Base-by-base conservation (phyloP, 2,329 filamentous ascomycete species). In the Alternaria atra region DNA sequence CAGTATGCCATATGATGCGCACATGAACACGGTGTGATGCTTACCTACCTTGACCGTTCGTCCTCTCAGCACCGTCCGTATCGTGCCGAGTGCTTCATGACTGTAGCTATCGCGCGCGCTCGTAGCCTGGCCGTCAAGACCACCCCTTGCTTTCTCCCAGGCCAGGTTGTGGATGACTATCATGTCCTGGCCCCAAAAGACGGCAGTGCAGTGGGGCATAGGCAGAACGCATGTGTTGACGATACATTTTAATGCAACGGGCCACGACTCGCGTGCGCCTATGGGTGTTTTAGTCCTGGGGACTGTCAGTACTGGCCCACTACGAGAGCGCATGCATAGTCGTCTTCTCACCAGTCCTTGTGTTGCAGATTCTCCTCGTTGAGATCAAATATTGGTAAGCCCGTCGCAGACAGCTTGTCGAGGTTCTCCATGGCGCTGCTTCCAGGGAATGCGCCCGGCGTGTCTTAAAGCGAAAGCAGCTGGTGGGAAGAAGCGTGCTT, bases 121-220 rank as follows among this genome's bases (percentile, higher is more conserved):
- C 35, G 71, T 66, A 12, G 79, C 80, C 66, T 80, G 79, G 40
- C 74, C 75, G 32, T 74, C 66, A 3, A 75, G 58, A 12, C 72
- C 67, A 15, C 72, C 75, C 9, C 73, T 71, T 6, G 73, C 74
- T 51, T 76, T 77, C 13, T 64, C 70, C 81, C 81, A 83, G 5
- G 77, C 76, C 13, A 79, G 53, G 58, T 83, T 83, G 65, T 81
- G 77, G 6, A 82, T 68, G 12, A 80, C 71, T 9, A 72, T 61
- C 23, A 80, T 68, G 10, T 79, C 72, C 9, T 74, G 63, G 15
- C 77, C 77, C 80, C 80, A 82, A 64, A 81, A 81, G 23, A 83
- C 72, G 42, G 79, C 80, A 3, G 79, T 69, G 10, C 79, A 77
- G 60, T 82, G 80, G 10, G 77, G 71, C 50, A 83, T 75, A 12